Evolutionary conservation across 139 green algal genomes (phyloP).

Genomic region (Tetraselmis chui): DNA sequence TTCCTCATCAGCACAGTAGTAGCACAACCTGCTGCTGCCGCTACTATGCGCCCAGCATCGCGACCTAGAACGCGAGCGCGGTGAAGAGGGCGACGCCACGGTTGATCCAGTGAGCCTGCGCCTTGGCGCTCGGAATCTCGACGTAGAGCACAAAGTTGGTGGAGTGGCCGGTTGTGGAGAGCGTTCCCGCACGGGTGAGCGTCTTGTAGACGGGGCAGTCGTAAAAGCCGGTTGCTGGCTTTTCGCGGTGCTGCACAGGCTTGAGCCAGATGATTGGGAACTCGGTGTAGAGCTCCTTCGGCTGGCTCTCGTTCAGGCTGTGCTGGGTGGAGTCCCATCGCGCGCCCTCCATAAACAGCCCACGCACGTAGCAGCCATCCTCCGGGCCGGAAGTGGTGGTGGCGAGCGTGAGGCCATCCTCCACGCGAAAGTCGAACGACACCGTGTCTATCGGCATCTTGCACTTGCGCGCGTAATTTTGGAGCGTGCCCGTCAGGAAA

Average conservation of each 20-base stretch:
- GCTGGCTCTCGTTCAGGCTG: constrained; percentile 53
- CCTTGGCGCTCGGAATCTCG: constrained; percentile 54
- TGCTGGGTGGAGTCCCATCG: constrained; percentile 45
- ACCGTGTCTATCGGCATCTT: constrained; percentile 74
- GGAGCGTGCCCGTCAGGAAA: constrained; percentile 79
- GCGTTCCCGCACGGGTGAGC: constrained; percentile 42
- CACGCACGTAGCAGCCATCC: constrained; percentile 74
- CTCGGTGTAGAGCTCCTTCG: constrained; percentile 81
- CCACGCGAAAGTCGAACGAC: constrained; percentile 57
- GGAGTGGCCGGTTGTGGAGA: constrained; percentile 74
- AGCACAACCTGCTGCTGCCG: too few relatives aligned
- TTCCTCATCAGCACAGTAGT: too few relatives aligned
- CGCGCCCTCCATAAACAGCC: constrained; percentile 77
- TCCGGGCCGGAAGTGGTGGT: constrained; percentile 32
- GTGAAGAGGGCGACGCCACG: constrained; percentile 70
- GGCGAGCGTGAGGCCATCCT: constrained; percentile 39
- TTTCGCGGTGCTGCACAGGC: constrained; percentile 49
- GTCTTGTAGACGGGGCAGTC: constrained; percentile 62
- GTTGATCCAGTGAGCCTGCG: constrained; percentile 70
- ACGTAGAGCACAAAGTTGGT: constrained; percentile 85
- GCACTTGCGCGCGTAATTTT: constrained; percentile 78
- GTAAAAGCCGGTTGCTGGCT: constrained; percentile 43
- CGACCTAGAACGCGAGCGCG: constrained; percentile 53
- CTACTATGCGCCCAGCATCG: too few relatives aligned
- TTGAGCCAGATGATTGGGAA: constrained; percentile 73